Evolutionary conservation across 768 basidiomycete species (phyloP), one percentile per base, ranked within the genome.

Genomic region (Termitomyces bulborhizus): DNA sequence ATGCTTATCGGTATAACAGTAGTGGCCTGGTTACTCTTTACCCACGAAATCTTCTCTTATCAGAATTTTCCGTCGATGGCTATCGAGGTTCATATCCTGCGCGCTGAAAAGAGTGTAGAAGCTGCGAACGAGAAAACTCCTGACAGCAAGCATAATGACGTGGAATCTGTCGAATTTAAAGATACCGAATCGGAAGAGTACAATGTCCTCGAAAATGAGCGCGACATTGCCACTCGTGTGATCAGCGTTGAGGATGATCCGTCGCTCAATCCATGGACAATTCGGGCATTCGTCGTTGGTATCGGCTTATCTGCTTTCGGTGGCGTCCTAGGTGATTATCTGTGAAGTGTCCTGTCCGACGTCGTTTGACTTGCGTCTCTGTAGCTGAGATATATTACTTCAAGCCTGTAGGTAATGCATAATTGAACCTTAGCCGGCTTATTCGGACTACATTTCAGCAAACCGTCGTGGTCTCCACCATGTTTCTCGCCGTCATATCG

Each of bases 321-420:
- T 59, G 74, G 77, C 45, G 74, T 80, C 15, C 69, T 83, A 24
- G 79, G 78, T 76, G 60, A 11, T 65, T 61, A 37, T 32, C 32
- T 39, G 48, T 12, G 39, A 34, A 46, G 3, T 27, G 16, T 40
- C 24, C 32, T 51, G 49, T 37, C 50, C 34, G 16, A 44, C 43
- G 52, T 45, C 42, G 52, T 54, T 59, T 21, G 49, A 53, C 45
- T 34, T 60, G 18, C 48, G 4, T 46, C 39, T 60, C 16, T 53
- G 9, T 31, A 80, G 79, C 80, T 34, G 75, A 83, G 59, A 82
- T 83, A 27, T 82, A 81, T 63, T 83, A 83, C 62, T 83, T 82
- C 66, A 82, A 83, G 65, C 80, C 80, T 3, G 80, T 78, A 60
- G 54, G 68, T 47, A 7, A 34, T 12, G 36, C 5, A 16, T 21